Evolutionary conservation across 1,284 basidiomycete genomes (phyloP), one percentile per base, ranked within the genome.

Genomic region (Dichomitus squalens): DNA sequence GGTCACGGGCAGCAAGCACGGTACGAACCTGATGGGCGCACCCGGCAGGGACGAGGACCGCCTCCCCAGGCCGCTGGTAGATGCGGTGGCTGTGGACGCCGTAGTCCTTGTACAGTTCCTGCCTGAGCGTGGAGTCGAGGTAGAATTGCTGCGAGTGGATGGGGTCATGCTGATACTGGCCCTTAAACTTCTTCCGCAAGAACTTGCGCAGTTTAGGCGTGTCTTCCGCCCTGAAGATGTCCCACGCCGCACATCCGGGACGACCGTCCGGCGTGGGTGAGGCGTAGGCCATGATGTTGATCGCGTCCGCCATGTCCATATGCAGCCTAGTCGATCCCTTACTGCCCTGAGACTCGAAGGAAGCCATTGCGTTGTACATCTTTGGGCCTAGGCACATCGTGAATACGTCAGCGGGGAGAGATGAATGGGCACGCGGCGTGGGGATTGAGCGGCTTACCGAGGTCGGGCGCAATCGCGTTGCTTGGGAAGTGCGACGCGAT

Each of bases 241-340:
- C 95, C 96, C 96, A 98, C 0, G 88, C 91, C 0, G 96, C 96
- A 61, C 85, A 89, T 1, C 95, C 95, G 1, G 84, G 82, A 12
- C 78, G 74, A 7, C 88, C 89, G 62, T 90, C 84, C 0, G 82
- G 76, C 3, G 81, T 81, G 1, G 73, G 66, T 6, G 86, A 79
- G 7, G 93, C 83, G 70, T 87, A 87, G 8, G 92, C 83, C 91
- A 98, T 94, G 65, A 97, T 84, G 72, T 98, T 98, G 60, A 97
- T 77, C 1, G 94, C 95, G 68, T 98, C 95, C 0, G 95, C 94
- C 82, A 96, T 94, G 73, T 98, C 95, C 93, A 96, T 96, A 70
- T 98, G 95, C 52, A 98, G 72, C 47, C 93, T 80, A 3, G 96
- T 98, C 23, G 91, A 87, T 7, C 92, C 91, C 66, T 90, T 89